Evolutionary conservation across 2,329 filamentous ascomycete species (phyloP).

Genomic region (Septoria petroselini): DNA sequence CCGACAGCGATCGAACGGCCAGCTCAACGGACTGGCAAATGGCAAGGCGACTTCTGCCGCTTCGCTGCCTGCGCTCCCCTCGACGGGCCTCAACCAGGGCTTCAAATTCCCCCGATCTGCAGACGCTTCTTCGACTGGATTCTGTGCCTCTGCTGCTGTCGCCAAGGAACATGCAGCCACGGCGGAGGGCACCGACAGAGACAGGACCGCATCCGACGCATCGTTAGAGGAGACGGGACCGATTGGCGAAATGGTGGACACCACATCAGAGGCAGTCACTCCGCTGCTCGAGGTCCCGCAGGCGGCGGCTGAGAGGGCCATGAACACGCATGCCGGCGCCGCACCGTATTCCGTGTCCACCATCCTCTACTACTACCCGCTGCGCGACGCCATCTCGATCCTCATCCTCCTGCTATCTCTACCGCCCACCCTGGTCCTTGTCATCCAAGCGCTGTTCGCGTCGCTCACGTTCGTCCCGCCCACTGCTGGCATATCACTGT

Average conservation of each 20-base stretch:
- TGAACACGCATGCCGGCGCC: slow-evolving; percentile 61
- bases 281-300: slow-evolving; percentile 25
- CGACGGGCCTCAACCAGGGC: slow-evolving; percentile 40
- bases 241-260: slow-evolving; percentile 33
- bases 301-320: slow-evolving; percentile 46
- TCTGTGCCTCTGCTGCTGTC: slow-evolving; percentile 18
- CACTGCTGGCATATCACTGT: slow-evolving; percentile 60
- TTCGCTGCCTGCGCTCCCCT: slow-evolving; percentile 41
- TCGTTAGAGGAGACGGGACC: slow-evolving; percentile 41
- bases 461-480: slow-evolving; percentile 89
- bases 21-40: slow-evolving; percentile 46
- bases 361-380: slow-evolving; percentile 82
- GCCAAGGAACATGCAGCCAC: slow-evolving; percentile 30
- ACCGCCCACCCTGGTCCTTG: slow-evolving; percentile 79
- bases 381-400: slow-evolving; percentile 93
- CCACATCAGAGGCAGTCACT: slow-evolving; percentile 32
- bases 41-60: slow-evolving; percentile 37
- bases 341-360: slow-evolving; percentile 76
- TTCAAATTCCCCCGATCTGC: slow-evolving; percentile 37
- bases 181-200: slow-evolving; percentile 33
- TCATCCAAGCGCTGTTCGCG: slow-evolving; percentile 89
- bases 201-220: slow-evolving; percentile 44
- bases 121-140: slow-evolving; percentile 24
- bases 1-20: slow-evolving; percentile 48
- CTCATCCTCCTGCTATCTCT: slow-evolving; percentile 93